Base-by-base conservation (phyloP, 257 asterid genomes). In the Nicotiana attenuata region DNA sequence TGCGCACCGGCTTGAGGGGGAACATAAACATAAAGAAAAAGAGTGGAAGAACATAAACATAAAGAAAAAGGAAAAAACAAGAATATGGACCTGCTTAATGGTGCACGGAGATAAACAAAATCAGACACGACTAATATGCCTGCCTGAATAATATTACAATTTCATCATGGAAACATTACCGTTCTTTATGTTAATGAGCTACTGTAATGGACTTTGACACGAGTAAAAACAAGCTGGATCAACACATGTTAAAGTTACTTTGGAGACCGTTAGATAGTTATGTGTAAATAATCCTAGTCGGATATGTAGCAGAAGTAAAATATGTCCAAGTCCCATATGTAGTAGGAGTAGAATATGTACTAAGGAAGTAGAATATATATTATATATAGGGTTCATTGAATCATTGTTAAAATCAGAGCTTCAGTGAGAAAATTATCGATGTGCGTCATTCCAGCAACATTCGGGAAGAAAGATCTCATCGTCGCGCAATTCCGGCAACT, bases 11-110 rank as follows among this genome's bases (percentile, higher is more conserved):
- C 33, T 29, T 29, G 33, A 29, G 33, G 33, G 33, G 33, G 33
- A 29, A 3, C 4, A 29, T 28, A 28, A 28, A 28, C 29, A 28
- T 28, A 28, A 28, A 28, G 29, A 28, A 28, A 56, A 68, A 20
- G 67, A 47, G 77, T 45, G 83, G 64, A 20, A 19, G 41, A 59
- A 79, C 75, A 35, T 79, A 28, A 65, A 50, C 64, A 26, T 75
- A 50, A 75, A 52, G 63, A 75, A 75, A 75, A 75, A 24, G 45
- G 64, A 26, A 20, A 61, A 75, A 75, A 15, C 64, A 75, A 75
- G 47, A 75, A 31, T 50, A 52, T 52, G 80, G 17, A 75, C 26
- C 64, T 15, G 45, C 64, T 50, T 50, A 75, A 75, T 26, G 80
- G 80, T 50, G 64, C 52, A 7, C 5, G 10, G 64, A 75, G 80